Evolutionary conservation across 1,284 basidiomycete species (phyloP).

Genomic region (Stygiomarasmius scandens): DNA sequence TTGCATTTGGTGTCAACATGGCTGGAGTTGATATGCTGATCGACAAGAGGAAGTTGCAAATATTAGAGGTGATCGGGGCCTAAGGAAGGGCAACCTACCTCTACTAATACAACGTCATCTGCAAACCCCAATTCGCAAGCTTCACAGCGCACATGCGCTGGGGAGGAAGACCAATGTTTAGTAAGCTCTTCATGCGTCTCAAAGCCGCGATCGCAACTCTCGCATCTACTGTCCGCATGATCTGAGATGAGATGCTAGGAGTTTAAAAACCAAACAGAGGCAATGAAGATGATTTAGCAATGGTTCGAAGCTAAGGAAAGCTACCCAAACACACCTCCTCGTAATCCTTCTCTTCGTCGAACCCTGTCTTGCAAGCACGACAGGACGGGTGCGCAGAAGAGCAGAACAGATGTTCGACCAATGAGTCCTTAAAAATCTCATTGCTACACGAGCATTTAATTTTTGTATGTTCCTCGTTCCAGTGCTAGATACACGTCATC

Average conservation of each 20-base stretch:
- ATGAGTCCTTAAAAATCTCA: background rate
- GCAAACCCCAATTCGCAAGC: background rate
- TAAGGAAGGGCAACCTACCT: conserved; percentile 25
- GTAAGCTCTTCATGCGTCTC: no score
- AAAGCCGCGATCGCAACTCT: no score
- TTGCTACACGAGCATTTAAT: background rate
- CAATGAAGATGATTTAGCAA: no score
- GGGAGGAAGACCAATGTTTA: no score
- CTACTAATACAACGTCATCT: conserved; percentile 30
- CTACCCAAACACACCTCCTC: conserved; percentile 29
- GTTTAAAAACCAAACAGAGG: no score
- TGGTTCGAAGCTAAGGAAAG: no score
- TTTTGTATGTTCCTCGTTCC: no score
- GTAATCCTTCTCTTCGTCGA: conserved; percentile 26
- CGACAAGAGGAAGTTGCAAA: no score
- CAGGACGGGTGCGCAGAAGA: conserved; percentile 9
- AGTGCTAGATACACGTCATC: no score
- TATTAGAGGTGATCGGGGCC: background rate
- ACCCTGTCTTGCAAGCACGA: conserved; percentile 1
- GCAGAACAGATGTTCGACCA: background rate
- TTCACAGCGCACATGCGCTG: no score
- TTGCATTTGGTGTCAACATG: conserved; percentile 23
- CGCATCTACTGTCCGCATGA: no score
- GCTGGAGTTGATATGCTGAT: conserved; percentile 19
- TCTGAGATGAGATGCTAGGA: conserved; percentile 9